These are phyloP conservation scores for Penicillium fimorum DNA, from an alignment of 495 filamentous ascomycete genomes.

Conservation along the genomic window DNA sequence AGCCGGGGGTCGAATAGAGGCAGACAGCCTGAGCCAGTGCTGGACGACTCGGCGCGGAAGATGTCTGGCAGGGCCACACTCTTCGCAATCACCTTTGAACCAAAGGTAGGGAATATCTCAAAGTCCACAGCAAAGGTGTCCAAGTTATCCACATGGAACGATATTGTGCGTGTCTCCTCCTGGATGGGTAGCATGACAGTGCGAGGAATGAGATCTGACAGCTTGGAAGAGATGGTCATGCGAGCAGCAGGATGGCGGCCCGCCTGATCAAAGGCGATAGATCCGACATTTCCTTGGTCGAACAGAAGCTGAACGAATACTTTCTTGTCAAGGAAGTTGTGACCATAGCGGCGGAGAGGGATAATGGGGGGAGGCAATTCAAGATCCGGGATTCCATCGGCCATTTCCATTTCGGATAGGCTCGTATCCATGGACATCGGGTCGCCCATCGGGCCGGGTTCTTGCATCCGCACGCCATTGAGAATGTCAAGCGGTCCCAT, in stretches of 20 bases:
- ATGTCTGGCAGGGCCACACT: conserved; percentile 85
- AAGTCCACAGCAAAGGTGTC: conserved; percentile 94
- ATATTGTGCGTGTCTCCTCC: conserved; percentile 86
- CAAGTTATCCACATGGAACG: conserved; percentile 92
- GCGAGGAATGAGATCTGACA: conserved; percentile 91
- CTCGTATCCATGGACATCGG: conserved; percentile 44
- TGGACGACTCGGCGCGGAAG: conserved; percentile 70
- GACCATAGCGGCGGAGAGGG: conserved; percentile 87
- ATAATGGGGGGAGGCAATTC: conserved; percentile 95
- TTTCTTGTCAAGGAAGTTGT: conserved; percentile 97
- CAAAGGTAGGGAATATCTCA: conserved; percentile 96
- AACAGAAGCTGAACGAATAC: conserved; percentile 91
- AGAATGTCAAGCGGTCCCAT: conserved; percentile 37
- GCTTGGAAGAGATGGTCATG: conserved; percentile 92
- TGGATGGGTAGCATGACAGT: conserved; percentile 94
- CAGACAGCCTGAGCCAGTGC: conserved; percentile 76
- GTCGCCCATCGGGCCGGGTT: conserved; percentile 28
- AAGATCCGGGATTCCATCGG: conserved; percentile 87
- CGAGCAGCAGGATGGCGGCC: conserved; percentile 94
- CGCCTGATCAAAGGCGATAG: conserved; percentile 88
- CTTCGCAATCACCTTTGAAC: conserved; percentile 94
- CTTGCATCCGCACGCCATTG: conserved; percentile 39
- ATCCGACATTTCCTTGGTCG: conserved; percentile 63
- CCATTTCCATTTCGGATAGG: conserved; percentile 67
- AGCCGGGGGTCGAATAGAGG: conserved; percentile 91